Evolutionary conservation across 768 basidiomycete genomes (phyloP), one percentile per base, ranked within the genome.

Genomic region (Mycena vulgaris): DNA sequence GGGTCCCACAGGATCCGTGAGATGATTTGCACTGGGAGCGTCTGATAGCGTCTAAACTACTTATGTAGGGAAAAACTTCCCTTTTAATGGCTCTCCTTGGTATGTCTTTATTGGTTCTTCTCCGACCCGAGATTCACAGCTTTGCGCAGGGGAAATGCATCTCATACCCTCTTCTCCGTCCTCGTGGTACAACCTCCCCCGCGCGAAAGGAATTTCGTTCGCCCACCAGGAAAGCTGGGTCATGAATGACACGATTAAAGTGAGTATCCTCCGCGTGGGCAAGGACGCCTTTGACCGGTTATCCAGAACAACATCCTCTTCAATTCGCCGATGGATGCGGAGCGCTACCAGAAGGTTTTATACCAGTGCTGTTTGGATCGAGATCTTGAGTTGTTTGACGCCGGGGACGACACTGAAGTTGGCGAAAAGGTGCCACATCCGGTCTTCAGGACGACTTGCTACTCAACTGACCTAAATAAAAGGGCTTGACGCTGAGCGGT

Each of bases 261-360:
- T 39, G 39, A 39, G 39, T 39, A 16, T n/a, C 17, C 14, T 39
- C 3, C 9, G 14, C 14, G 39, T 16, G 3, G 39, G 17, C 39
- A 39, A 39, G 33, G 33, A 6, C 6, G 33, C 13, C 7, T 13
- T 35, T 35, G 33, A 35, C 7, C 39, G 27, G 73, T 75, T 89
- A n/a, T n/a, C 14, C 58, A 55, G 27, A 45, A 61, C 25, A 70
- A 70, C 33, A 70, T 70, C 39, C 28, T 61, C 5, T 65, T 70
- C 55, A 48, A 55, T 19, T 17, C 59, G 10, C 57, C 51, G 0
- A 39, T n/a, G 86, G 89, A 0, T 94, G 89, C 66, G 92, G 88
- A 87, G 66, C 86, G 92, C 10, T 97, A 96, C 76, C 90, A 90
- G 84, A 88, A 90, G 76, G 94, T 92, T 1, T 79, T 97, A 40